A percentile compares a stretch with the other conserved stretches of the same genome.
Conservation (phyloP, 768 basidiomycete species). For the Phaeotremella skinneri region DNA sequence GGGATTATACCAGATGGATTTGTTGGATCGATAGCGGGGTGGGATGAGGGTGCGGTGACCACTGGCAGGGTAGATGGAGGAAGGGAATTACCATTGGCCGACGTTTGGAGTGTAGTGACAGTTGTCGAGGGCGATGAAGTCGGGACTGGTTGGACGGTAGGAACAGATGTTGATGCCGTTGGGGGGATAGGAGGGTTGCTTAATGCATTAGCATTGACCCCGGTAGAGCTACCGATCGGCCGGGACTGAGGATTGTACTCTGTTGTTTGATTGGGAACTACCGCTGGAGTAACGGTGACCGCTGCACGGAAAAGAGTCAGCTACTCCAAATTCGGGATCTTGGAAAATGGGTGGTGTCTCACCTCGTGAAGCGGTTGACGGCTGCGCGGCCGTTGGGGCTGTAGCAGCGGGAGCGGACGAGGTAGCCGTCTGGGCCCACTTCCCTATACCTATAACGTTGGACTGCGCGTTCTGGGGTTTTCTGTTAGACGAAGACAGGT, state of each 20-base stretch:
- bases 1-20: constrained; percentile 65
- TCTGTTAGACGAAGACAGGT: constrained; percentile 6
- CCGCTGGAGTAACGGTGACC: background rate
- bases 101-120: constrained; percentile 26
- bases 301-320: too few species aligned
- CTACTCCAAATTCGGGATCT: background rate
- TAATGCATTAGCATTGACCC: constrained; percentile 14
- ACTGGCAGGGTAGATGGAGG: constrained; percentile 47
- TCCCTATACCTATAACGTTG: constrained; percentile 45
- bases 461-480: constrained; percentile 32
- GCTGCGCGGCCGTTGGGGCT: constrained; percentile 39
- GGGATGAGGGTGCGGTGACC: constrained; percentile 57
- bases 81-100: constrained; percentile 25
- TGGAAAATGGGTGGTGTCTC: background rate
- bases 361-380: constrained; percentile 2
- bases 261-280: constrained; percentile 38
- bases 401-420: constrained; percentile 19
- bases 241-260: constrained; percentile 47
- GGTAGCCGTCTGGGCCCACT: constrained; percentile 45
- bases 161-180: constrained; percentile 31
- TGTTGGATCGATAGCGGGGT: constrained; percentile 71
- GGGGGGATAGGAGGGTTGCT: constrained; percentile 30
- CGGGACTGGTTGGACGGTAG: constrained; percentile 24
- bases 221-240: constrained; percentile 14
- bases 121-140: constrained; percentile 34